These are phyloP conservation scores for Plasmodium gonderi DNA, from an alignment of 169 alveolate species.

Conservation along the genomic window DNA sequence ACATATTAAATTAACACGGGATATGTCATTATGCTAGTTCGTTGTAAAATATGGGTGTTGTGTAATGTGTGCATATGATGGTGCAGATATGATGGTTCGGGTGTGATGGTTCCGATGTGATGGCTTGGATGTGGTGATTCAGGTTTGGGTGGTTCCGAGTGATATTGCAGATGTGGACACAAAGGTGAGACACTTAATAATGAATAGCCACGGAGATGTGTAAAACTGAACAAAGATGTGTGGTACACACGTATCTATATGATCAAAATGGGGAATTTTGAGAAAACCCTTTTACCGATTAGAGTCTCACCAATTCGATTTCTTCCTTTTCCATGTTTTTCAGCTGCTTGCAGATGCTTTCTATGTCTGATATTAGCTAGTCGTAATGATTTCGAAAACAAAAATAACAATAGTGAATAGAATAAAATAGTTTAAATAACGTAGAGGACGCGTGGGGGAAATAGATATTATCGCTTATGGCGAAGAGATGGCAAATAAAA, in stretches of 20 bases:
- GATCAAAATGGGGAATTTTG: not conserved
- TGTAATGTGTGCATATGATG: too few relatives aligned
- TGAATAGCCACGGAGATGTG: too few relatives aligned
- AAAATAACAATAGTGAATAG: not conserved
- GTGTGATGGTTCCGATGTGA: too few relatives aligned
- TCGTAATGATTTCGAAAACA: not conserved
- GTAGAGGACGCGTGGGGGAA: not conserved
- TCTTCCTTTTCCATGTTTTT: conserved; percentile 73
- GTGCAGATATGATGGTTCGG: not conserved
- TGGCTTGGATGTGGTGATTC: not conserved
- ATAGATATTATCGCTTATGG: too few relatives aligned
- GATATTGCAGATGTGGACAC: not conserved
- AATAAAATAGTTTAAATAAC: not conserved
- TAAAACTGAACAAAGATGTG: not conserved
- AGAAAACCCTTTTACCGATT: not conserved
- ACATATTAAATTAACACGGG: conserved; percentile 62
- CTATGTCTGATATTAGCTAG: conserved; percentile 62
- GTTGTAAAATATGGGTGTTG: not conserved
- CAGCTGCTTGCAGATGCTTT: conserved; percentile 45
- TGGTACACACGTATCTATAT: not conserved
- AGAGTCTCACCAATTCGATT: conserved; percentile 53
- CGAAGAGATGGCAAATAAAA: too few relatives aligned
- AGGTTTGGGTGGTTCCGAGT: too few relatives aligned
- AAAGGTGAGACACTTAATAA: too few relatives aligned
- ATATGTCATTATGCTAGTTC: conserved; percentile 46